Percentiles rank a stretch among this genome's conserved stretches.
phyloP scores from a whole-genome alignment of 2,329 filamentous ascomycete species.

The Colletotrichum australisinense region DNA sequence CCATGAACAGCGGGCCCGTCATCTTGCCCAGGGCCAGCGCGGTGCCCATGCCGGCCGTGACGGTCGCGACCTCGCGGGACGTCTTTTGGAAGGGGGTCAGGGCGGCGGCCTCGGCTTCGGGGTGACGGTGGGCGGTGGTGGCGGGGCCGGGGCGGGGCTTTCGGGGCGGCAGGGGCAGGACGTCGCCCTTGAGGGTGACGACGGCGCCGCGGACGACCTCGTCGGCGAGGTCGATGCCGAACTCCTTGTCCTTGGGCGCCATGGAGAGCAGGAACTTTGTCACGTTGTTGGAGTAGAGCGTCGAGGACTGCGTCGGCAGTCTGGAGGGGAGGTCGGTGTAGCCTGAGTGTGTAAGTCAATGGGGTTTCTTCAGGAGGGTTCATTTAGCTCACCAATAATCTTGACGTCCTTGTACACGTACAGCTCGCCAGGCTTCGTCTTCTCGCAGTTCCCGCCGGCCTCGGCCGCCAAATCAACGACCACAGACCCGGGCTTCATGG shows the following conservation, averaged over 20 bases:
- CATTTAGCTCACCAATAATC: conserved; percentile 73
- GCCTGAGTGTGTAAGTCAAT: conserved; percentile 54
- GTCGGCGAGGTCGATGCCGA: conserved; percentile 83
- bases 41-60: conserved; percentile 83
- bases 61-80: conserved; percentile 77
- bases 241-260: conserved; percentile 80
- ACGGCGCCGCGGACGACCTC: conserved; percentile 89
- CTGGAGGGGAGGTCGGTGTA: conserved; percentile 91
- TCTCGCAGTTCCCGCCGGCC: conserved; percentile 88
- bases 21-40: conserved; percentile 82
- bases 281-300: conserved; percentile 93
- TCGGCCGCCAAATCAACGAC: conserved; percentile 91
- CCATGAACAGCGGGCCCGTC: conserved; percentile 87
- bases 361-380: background rate
- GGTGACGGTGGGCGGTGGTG: conserved; percentile 48
- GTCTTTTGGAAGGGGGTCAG: conserved; percentile 87
- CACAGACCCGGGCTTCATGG: conserved; percentile 91
- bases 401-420: conserved; percentile 81
- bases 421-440: conserved; percentile 79
- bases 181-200: conserved; percentile 80
- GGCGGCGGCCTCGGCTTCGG: conserved; percentile 70
- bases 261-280: conserved; percentile 89
- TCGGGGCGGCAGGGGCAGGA: conserved; percentile 80
- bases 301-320: conserved; percentile 88
- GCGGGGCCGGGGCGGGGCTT: conserved; percentile 66